Conservation (phyloP, 805 yeast genomes). For the Wilhelminamyces savonicus region DNA sequence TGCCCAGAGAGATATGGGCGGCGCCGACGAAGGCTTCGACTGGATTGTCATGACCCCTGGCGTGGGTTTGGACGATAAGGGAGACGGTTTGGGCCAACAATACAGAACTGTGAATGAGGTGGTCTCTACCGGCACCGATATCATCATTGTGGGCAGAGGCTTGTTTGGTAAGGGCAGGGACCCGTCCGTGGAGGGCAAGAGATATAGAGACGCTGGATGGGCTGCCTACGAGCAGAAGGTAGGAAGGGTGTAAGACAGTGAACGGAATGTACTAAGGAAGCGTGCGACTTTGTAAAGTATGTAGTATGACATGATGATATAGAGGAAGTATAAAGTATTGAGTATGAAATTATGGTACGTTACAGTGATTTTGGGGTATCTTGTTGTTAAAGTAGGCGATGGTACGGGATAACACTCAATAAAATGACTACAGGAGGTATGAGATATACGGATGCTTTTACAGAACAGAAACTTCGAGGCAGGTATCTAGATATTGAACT, state of each 20-base stretch:
- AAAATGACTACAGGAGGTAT: too few relatives aligned
- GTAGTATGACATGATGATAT: too few relatives aligned
- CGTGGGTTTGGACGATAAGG: conserved; percentile 94
- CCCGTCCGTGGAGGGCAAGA: conserved; percentile 76
- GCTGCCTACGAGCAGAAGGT: conserved; percentile 60
- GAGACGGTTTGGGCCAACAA: conserved; percentile 94
- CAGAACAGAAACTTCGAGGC: too few relatives aligned
- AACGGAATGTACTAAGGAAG: too few relatives aligned
- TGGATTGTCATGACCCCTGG: conserved; percentile 99
- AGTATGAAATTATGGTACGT: too few relatives aligned
- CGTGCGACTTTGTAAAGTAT: too few relatives aligned
- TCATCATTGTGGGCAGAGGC: conserved; percentile 98
- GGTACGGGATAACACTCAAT: too few relatives aligned
- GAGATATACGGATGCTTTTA: too few relatives aligned
- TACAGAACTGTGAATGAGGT: conserved; percentile 90
- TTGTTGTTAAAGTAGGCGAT: too few relatives aligned
- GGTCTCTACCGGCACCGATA: conserved; percentile 78
- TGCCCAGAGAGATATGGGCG: conserved; percentile 87
- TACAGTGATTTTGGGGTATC: too few relatives aligned
- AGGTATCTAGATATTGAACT: too few relatives aligned
- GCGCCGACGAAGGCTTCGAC: conserved; percentile 78
- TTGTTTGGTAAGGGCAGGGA: conserved; percentile 92
- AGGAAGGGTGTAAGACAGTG: conserved; percentile 6
- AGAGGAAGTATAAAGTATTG: too few relatives aligned
- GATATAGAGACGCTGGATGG: conserved; percentile 96